Evolutionary conservation across 306 rosid genomes (phyloP).

Genomic region (Fagus sylvatica): DNA sequence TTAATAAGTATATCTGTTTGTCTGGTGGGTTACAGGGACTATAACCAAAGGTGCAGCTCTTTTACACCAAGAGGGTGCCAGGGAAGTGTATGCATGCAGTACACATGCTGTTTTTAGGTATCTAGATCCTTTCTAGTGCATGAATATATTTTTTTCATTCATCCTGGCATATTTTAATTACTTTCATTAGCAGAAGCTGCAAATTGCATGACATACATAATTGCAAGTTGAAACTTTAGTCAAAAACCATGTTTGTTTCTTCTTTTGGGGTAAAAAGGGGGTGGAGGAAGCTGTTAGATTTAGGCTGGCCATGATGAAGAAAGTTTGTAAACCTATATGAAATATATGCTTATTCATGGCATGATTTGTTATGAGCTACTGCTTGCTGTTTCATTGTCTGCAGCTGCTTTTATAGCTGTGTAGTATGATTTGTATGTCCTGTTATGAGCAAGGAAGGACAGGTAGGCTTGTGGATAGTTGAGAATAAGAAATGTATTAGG

Average conservation of each 20-base stretch:
- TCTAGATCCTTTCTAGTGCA: slow-evolving; percentile 12
- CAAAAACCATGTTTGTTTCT: not conserved
- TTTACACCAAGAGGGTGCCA: slow-evolving; percentile 96
- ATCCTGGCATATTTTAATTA: not conserved
- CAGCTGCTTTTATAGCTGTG: no score
- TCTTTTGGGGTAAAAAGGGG: not conserved
- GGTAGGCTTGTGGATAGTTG: no score
- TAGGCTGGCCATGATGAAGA: no score
- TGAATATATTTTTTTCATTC: slow-evolving; percentile 7
- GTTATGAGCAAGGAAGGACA: no score
- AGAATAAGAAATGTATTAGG: no score
- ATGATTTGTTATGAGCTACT: no score
- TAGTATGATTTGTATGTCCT: no score
- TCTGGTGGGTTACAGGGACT: slow-evolving; percentile 56
- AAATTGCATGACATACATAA: not conserved
- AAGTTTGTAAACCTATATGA: no score
- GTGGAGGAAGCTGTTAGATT: not conserved
- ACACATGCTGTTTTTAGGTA: slow-evolving; percentile 98
- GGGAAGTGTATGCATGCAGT: slow-evolving; percentile 95
- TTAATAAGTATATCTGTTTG: slow-evolving; percentile 3
- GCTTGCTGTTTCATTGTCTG: no score
- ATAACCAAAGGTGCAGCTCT: slow-evolving; percentile 86
- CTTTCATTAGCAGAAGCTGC: slow-evolving; percentile 1
- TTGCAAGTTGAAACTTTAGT: slow-evolving; percentile 2
- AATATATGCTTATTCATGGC: no score